Percentiles rank a stretch among this genome's conserved stretches.
These are phyloP conservation scores for Solanum clarkiae DNA, from an alignment of 257 asterid genomes.

Conservation along the genomic window DNA sequence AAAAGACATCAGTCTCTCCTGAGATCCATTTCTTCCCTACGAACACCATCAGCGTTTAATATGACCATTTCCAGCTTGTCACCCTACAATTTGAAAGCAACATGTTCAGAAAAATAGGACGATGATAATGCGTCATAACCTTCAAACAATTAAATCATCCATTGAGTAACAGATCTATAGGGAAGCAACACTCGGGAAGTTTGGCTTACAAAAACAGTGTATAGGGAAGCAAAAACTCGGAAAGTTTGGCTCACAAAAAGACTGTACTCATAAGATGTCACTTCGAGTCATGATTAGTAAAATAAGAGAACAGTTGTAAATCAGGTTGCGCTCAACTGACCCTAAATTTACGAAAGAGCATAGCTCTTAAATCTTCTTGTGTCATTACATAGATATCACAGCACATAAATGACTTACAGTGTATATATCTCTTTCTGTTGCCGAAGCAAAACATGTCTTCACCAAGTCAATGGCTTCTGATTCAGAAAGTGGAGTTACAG, in stretches of 20 bases:
- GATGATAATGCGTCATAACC: neutral
- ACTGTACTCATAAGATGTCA: neutral
- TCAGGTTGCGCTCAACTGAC: neutral
- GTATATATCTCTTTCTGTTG: constrained; percentile 36
- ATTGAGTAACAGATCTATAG: neutral
- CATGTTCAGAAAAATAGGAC: neutral
- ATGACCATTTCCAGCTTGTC: constrained; percentile 30
- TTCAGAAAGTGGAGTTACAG: constrained; percentile 38
- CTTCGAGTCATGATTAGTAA: neutral
- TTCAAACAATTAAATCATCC: neutral
- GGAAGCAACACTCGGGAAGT: neutral
- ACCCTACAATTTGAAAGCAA: constrained; percentile 7
- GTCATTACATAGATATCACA: neutral
- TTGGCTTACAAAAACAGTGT: neutral
- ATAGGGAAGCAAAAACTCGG: neutral
- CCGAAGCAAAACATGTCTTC: constrained; percentile 39
- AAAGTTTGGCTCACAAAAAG: neutral
- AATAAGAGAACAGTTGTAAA: neutral
- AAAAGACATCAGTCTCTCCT: constrained; percentile 19
- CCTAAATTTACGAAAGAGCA: neutral
- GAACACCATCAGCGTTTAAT: constrained; percentile 16
- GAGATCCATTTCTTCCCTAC: constrained; percentile 27
- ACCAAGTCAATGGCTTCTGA: constrained; percentile 32
- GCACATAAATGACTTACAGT: constrained; percentile 19
- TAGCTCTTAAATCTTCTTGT: neutral